A percentile compares a stretch with the other conserved stretches of the same genome.
phyloP scores from a whole-genome alignment of 2,329 filamentous ascomycete species.

The Curvularia lunata region DNA sequence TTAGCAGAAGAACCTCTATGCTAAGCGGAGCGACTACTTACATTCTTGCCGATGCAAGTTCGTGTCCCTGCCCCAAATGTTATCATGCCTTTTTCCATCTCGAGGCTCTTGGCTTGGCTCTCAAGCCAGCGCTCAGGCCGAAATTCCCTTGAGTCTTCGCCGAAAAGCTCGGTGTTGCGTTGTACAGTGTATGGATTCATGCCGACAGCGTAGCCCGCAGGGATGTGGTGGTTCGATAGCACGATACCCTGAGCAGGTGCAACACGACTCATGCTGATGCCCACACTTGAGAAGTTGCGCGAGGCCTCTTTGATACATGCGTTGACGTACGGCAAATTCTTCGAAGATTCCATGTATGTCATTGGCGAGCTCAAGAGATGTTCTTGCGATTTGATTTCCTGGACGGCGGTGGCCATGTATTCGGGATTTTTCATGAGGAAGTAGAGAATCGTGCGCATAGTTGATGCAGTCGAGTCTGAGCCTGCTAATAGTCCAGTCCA shows the following conservation, averaged over 20 bases:
- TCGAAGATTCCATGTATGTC: slow-evolving; percentile 24
- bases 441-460: slow-evolving; percentile 47
- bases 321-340: slow-evolving; percentile 35
- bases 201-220: slow-evolving; percentile 42
- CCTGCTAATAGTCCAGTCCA: slow-evolving; percentile 44
- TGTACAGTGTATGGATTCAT: slow-evolving; percentile 48
- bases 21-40: neutral
- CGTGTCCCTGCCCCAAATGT: slow-evolving; percentile 23
- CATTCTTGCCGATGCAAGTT: slow-evolving; percentile 32
- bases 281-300: slow-evolving; percentile 27
- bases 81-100: slow-evolving; percentile 30
- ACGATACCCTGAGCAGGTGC: slow-evolving; percentile 25
- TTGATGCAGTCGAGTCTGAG: slow-evolving; percentile 46
- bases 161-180: slow-evolving; percentile 53
- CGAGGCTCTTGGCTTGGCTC: slow-evolving; percentile 14
- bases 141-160: slow-evolving; percentile 54
- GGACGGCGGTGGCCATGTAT: slow-evolving; percentile 24
- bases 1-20: neutral
- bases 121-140: slow-evolving; percentile 58
- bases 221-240: slow-evolving; percentile 37
- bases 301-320: slow-evolving; percentile 43
- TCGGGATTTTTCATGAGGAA: slow-evolving; percentile 45
- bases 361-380: slow-evolving; percentile 24
- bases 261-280: slow-evolving; percentile 36
- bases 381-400: slow-evolving; percentile 25